Conservation (phyloP, 2,329 filamentous ascomycete genomes). For the Aspergillus persii region DNA sequence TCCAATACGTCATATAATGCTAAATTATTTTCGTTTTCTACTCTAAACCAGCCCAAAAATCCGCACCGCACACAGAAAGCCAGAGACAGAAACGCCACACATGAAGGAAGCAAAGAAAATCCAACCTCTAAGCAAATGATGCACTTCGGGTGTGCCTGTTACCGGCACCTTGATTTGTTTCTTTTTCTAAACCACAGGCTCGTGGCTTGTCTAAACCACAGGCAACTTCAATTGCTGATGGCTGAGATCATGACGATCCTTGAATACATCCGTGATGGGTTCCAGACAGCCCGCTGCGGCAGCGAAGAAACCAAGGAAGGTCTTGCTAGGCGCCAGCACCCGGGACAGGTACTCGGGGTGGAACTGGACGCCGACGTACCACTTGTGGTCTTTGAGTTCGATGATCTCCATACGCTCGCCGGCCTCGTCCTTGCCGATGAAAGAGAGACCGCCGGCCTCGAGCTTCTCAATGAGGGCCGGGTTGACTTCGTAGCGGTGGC, state of each 20-base stretch:
- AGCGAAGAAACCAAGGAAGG: slow-evolving; percentile 82
- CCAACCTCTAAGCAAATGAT: not conserved
- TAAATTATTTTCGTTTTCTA: not conserved
- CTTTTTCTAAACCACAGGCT: no score
- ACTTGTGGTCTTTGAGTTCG: slow-evolving; percentile 79
- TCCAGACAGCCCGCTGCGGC: slow-evolving; percentile 68
- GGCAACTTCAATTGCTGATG: slow-evolving; percentile 5
- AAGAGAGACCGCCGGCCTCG: slow-evolving; percentile 66
- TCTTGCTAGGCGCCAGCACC: slow-evolving; percentile 70
- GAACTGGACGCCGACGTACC: slow-evolving; percentile 82
- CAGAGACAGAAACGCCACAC: not conserved
- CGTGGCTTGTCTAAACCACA: not conserved
- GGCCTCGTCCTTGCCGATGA: slow-evolving; percentile 76
- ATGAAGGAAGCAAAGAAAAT: not conserved
- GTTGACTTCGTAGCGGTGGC: slow-evolving; percentile 90
- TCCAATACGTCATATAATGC: no score
- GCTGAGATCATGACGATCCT: slow-evolving; percentile 20
- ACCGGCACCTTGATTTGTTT: not conserved
- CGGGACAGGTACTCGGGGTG: slow-evolving; percentile 82
- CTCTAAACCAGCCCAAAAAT: not conserved
- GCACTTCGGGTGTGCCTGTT: not conserved
- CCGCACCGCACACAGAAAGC: not conserved
- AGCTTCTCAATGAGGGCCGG: slow-evolving; percentile 70
- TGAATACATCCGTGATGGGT: slow-evolving; percentile 19
- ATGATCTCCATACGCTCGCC: slow-evolving; percentile 80